Evolutionary conservation across 1,284 basidiomycete genomes (phyloP).

Genomic region (Ustilago loliicola): DNA sequence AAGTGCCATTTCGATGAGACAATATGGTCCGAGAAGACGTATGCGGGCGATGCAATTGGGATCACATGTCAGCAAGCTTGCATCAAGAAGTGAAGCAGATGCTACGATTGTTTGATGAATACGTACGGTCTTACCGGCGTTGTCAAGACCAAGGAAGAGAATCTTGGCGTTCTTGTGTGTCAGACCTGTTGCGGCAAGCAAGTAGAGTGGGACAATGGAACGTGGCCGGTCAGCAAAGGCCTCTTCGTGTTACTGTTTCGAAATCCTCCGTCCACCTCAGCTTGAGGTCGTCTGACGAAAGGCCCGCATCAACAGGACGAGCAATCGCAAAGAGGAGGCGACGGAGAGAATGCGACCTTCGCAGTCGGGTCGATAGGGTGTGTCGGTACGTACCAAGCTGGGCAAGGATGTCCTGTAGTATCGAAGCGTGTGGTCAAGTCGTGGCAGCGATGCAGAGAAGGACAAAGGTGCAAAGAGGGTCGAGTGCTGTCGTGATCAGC

Average conservation of each 20-base stretch:
- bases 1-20: background rate
- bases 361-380: too few relatives aligned
- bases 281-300: background rate
- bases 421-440: background rate
- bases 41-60: background rate
- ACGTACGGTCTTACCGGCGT: constrained; percentile 97
- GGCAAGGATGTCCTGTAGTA: constrained; percentile 65
- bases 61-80: background rate
- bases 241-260: background rate
- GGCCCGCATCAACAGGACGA: background rate
- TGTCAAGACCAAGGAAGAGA: constrained; percentile 95
- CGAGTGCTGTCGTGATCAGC: constrained; percentile 14
- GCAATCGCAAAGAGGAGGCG: background rate
- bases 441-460: background rate
- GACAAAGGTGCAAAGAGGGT: background rate
- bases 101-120: background rate
- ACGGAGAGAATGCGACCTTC: background rate
- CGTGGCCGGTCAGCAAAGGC: background rate
- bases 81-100: background rate
- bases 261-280: background rate
- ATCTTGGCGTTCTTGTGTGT: constrained; percentile 99
- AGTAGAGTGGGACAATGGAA: background rate
- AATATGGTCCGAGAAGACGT: background rate
- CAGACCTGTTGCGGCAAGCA: constrained; percentile 75
- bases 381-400: constrained; percentile 62